These are phyloP conservation scores for Plasmodium malariae DNA, from an alignment of 169 alveolate species.

Conservation along the genomic window DNA sequence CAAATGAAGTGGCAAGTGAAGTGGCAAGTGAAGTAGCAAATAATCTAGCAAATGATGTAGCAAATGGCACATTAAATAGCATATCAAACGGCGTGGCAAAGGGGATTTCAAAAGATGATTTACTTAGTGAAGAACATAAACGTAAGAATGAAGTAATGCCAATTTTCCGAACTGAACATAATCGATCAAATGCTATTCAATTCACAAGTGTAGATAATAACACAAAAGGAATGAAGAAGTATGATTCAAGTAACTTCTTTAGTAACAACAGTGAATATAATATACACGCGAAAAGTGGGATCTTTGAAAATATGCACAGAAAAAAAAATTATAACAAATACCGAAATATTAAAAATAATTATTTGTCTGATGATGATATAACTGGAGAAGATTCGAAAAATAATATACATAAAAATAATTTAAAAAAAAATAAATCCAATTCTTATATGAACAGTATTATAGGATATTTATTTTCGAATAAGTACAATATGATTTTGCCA, in stretches of 20 bases:
- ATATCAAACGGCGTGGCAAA: too few species aligned
- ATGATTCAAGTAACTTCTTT: too few species aligned
- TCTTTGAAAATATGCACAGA: conserved; percentile 34
- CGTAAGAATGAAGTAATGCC: not conserved
- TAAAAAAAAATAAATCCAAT: conserved; percentile 1
- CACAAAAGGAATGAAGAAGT: too few species aligned
- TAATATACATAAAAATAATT: not conserved
- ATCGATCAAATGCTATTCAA: not conserved
- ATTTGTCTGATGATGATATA: conserved; percentile 23
- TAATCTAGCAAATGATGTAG: too few species aligned
- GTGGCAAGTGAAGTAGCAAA: too few species aligned
- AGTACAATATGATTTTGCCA: conserved; percentile 49
- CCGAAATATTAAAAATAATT: conserved; percentile 7
- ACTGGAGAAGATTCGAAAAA: conserved; percentile 3
- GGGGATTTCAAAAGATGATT: too few species aligned
- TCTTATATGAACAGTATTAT: not conserved
- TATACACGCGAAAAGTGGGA: conserved; percentile 4
- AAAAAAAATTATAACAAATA: conserved; percentile 55
- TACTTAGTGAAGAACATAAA: too few species aligned
- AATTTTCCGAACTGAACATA: not conserved
- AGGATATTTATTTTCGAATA: conserved; percentile 34
- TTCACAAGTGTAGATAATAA: not conserved
- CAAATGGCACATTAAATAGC: too few species aligned
- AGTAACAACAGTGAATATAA: conserved; percentile 9
- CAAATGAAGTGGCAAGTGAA: too few species aligned